Percentiles rank a stretch among this genome's conserved stretches.
Conservation (phyloP, 208 protist species). For the Angomonas deanei region DNA sequence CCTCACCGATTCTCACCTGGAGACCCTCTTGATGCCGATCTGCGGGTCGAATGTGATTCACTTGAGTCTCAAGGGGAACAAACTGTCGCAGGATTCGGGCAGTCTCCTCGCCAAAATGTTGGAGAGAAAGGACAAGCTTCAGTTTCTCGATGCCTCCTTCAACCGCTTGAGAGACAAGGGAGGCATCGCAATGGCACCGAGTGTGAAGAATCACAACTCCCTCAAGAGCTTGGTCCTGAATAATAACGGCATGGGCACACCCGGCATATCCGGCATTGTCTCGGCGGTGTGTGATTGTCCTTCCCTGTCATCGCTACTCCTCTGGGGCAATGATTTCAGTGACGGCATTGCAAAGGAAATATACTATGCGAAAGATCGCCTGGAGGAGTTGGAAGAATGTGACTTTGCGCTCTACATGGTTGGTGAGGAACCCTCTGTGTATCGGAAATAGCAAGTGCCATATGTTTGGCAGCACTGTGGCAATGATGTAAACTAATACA, state of each 20-base stretch:
- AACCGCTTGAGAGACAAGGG: conserved; percentile 68
- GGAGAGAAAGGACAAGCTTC: conserved; percentile 46
- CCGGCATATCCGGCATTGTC: conserved; percentile 39
- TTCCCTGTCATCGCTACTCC: conserved; percentile 26
- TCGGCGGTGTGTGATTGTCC: conserved; percentile 25
- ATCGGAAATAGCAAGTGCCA: background rate
- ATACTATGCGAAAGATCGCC: conserved; percentile 30
- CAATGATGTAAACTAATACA: too few relatives aligned
- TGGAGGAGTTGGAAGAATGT: conserved; percentile 28
- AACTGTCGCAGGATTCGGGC: conserved; percentile 59
- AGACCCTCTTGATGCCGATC: conserved; percentile 41
- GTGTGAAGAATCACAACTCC: conserved; percentile 30
- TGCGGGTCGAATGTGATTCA: conserved; percentile 29
- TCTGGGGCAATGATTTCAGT: conserved; percentile 76
- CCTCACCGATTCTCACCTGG: conserved; percentile 39
- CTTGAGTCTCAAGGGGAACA: conserved; percentile 56
- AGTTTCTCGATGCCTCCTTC: conserved; percentile 40
- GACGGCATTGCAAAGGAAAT: conserved; percentile 28
- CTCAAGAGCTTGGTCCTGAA: conserved; percentile 31
- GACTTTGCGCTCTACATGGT: conserved; percentile 53
- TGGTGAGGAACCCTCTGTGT: conserved; percentile 13
- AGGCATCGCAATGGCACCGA: conserved; percentile 26
- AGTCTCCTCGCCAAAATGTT: conserved; percentile 46
- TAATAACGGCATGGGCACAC: conserved; percentile 54
- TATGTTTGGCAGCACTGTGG: too few relatives aligned